Percentiles rank a stretch among this genome's conserved stretches.
phyloP scores from a whole-genome alignment of 2,329 filamentous ascomycete genomes.

The Fusarium poae region DNA sequence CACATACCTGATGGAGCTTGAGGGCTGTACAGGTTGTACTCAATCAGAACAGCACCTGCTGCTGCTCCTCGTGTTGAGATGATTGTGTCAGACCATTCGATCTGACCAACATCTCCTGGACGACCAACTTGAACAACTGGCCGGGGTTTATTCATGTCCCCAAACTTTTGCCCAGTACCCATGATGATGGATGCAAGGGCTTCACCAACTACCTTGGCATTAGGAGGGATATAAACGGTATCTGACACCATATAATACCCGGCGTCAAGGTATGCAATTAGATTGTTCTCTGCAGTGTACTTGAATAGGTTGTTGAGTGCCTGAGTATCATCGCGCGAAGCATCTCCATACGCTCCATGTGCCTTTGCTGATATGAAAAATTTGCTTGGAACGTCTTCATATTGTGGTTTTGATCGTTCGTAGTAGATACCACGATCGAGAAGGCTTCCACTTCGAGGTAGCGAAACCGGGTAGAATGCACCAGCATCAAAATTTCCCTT shows the following conservation, averaged over 20 bases:
- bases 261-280: slow-evolving; percentile 71
- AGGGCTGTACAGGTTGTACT: slow-evolving; percentile 75
- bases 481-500: slow-evolving; percentile 42
- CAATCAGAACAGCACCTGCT: slow-evolving; percentile 76
- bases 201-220: slow-evolving; percentile 71
- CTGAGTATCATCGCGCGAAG: slow-evolving; percentile 78
- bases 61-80: slow-evolving; percentile 76
- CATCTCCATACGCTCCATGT: slow-evolving; percentile 69
- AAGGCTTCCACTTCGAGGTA: slow-evolving; percentile 56
- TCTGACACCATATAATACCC: slow-evolving; percentile 71
- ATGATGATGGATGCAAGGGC: slow-evolving; percentile 66
- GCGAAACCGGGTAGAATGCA: slow-evolving; percentile 40
- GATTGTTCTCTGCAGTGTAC: slow-evolving; percentile 64
- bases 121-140: slow-evolving; percentile 76
- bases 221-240: slow-evolving; percentile 64
- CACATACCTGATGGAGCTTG: slow-evolving; percentile 69
- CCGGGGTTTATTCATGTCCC: slow-evolving; percentile 68
- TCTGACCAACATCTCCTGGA: slow-evolving; percentile 71
- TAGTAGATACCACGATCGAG: slow-evolving; percentile 70
- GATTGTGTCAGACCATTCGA: slow-evolving; percentile 81
- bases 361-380: slow-evolving; percentile 77
- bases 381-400: slow-evolving; percentile 68
- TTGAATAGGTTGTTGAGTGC: slow-evolving; percentile 70
- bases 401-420: slow-evolving; percentile 80
- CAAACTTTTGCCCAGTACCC: slow-evolving; percentile 68